Evolutionary conservation across 2,329 filamentous ascomycete genomes (phyloP).

Genomic region (Dissoconium aciculare): DNA sequence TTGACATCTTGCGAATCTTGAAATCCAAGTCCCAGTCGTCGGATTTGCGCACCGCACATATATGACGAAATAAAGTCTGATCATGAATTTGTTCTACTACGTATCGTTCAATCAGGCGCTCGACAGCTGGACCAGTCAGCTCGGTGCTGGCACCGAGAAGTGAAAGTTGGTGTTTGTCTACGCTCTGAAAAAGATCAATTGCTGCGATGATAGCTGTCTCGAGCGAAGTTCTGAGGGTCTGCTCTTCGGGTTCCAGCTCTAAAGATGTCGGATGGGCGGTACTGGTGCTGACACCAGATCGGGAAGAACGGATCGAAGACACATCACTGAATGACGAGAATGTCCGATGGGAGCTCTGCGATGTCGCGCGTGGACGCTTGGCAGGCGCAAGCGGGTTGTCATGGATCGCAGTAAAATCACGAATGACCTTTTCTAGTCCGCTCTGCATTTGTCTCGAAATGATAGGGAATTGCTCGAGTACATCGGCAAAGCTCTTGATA

Average conservation of each 20-base stretch:
- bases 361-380: conserved; percentile 19
- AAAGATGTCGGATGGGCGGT: conserved; percentile 35
- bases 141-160: conserved; percentile 85
- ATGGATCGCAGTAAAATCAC: conserved; percentile 73
- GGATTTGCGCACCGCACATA: conserved; percentile 60
- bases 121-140: conserved; percentile 78
- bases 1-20: conserved; percentile 84
- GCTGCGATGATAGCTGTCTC: conserved; percentile 86
- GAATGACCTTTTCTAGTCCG: conserved; percentile 75
- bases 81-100: conserved; percentile 87
- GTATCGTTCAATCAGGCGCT: conserved; percentile 88
- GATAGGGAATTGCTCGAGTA: conserved; percentile 83
- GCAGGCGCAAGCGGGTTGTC: conserved; percentile 43
- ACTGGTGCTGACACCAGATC: conserved; percentile 23
- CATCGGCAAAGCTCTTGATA: conserved; percentile 76
- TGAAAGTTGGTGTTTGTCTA: conserved; percentile 90
- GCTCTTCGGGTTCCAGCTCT: conserved; percentile 78
- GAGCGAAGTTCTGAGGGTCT: conserved; percentile 71
- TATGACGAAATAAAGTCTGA: conserved; percentile 62
- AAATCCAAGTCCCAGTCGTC: conserved; percentile 81
- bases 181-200: conserved; percentile 88
- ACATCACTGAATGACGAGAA: conserved; percentile 21
- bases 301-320: conserved; percentile 22
- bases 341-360: conserved; percentile 23
- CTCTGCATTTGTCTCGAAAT: conserved; percentile 93